These are phyloP conservation scores for Stereocaulon alpinum DNA, from an alignment of 495 filamentous ascomycete genomes.

Conservation along the genomic window DNA sequence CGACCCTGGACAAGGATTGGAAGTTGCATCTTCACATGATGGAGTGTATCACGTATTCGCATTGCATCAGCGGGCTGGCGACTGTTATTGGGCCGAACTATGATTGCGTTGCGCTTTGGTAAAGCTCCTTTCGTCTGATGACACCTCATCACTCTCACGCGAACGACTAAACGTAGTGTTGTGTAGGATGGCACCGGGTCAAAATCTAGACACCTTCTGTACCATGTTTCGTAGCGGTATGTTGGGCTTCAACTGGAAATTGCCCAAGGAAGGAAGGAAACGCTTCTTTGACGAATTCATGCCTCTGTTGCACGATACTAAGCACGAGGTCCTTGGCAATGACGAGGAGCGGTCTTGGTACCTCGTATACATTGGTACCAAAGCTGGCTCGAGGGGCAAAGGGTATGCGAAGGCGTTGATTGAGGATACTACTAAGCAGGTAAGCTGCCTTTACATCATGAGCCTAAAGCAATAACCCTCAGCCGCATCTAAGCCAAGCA, in stretches of 20 bases:
- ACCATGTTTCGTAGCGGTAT: constrained; percentile 62
- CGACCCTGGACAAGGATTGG: constrained; percentile 56
- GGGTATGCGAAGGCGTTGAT: constrained; percentile 62
- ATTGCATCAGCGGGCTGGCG: constrained; percentile 59
- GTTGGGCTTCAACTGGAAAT: constrained; percentile 57
- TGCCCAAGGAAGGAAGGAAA: constrained; percentile 51
- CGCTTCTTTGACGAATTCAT: constrained; percentile 71
- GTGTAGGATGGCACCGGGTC: constrained; percentile 63
- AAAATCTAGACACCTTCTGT: constrained; percentile 59
- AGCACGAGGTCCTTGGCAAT: constrained; percentile 51
- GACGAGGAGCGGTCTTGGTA: constrained; percentile 56
- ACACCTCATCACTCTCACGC: background rate
- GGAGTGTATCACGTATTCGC: constrained; percentile 61
- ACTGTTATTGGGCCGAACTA: constrained; percentile 63
- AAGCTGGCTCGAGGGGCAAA: constrained; percentile 50
- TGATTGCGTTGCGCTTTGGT: constrained; percentile 71
- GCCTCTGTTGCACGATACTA: constrained; percentile 64
- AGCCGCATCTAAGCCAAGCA: too few relatives aligned
- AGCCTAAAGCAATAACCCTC: too few relatives aligned
- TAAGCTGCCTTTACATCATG: constrained; percentile 27
- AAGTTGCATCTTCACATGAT: constrained; percentile 63
- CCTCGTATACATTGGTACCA: constrained; percentile 70
- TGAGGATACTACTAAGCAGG: constrained; percentile 51
- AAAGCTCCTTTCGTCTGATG: constrained; percentile 26
- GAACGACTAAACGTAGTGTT: background rate